phyloP scores from a whole-genome alignment of 768 basidiomycete genomes.

The Chalciporus pseudorubinellus region DNA sequence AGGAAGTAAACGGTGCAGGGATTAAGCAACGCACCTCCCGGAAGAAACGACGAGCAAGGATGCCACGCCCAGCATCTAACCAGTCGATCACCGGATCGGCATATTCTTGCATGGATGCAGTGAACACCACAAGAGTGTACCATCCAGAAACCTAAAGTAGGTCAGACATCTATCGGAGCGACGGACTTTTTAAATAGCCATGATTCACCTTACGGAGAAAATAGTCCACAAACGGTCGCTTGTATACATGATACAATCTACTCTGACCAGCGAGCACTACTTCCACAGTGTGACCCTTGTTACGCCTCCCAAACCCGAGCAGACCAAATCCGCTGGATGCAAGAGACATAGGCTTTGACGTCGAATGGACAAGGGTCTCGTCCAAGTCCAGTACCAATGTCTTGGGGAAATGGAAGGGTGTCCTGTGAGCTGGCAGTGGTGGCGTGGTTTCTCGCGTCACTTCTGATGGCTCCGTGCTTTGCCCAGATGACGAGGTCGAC shows the following conservation, averaged over 20 bases:
- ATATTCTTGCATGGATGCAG: constrained; percentile 98
- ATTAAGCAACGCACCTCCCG: constrained; percentile 65
- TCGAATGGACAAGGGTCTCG: constrained; percentile 98
- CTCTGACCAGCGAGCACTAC: constrained; percentile 86
- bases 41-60: constrained; percentile 85
- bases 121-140: constrained; percentile 99
- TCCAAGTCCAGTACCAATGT: constrained; percentile 97
- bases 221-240: constrained; percentile 95
- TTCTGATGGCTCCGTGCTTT: constrained; percentile 13
- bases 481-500: constrained; percentile 10
- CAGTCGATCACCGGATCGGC: constrained; percentile 99
- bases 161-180: constrained; percentile 5
- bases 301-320: constrained; percentile 57
- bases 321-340: constrained; percentile 53
- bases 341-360: constrained; percentile 68
- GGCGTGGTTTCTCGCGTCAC: constrained; percentile 50
- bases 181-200: not conserved
- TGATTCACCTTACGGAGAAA: constrained; percentile 80
- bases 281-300: constrained; percentile 85
- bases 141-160: constrained; percentile 84
- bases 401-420: constrained; percentile 82
- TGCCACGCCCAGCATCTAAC: constrained; percentile 92
- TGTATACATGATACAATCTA: constrained; percentile 97
- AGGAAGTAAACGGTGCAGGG: not conserved
- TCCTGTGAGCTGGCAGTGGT: constrained; percentile 47